phyloP scores from a whole-genome alignment of 139 green algal genomes.

The Picochlorum sp. region DNA sequence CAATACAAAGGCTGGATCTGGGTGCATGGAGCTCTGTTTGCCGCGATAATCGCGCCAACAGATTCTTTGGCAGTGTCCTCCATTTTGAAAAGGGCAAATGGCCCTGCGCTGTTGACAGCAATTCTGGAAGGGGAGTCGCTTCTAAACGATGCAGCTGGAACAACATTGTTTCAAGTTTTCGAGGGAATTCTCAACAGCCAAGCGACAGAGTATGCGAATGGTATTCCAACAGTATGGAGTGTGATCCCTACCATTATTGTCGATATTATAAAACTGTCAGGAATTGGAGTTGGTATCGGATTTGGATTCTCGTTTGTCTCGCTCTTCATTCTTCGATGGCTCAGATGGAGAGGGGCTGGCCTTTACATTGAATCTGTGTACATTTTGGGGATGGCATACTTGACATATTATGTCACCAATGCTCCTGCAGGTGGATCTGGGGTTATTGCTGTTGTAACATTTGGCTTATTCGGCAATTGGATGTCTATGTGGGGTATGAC shows the following conservation, averaged over 20 bases:
- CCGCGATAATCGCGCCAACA: conserved; percentile 64
- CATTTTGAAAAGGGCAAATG: conserved; percentile 45
- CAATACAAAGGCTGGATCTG: conserved; percentile 48
- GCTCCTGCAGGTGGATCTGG: conserved; percentile 30
- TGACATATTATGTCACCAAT: conserved; percentile 70
- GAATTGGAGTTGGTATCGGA: conserved; percentile 50
- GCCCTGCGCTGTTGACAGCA: conserved; percentile 51
- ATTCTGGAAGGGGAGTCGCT: conserved; percentile 78
- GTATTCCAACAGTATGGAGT: conserved; percentile 20
- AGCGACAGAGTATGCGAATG: background rate
- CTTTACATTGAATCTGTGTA: conserved; percentile 46
- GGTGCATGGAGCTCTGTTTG: conserved; percentile 61
- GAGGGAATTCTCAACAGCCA: conserved; percentile 30
- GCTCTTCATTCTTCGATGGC: conserved; percentile 39
- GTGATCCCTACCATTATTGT: conserved; percentile 20
- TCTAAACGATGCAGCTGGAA: conserved; percentile 71
- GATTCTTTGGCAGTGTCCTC: conserved; percentile 68
- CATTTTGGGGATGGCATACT: conserved; percentile 63
- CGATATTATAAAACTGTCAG: conserved; percentile 18
- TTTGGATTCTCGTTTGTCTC: conserved; percentile 40
- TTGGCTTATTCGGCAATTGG: conserved; percentile 70
- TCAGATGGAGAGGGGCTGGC: conserved; percentile 38
- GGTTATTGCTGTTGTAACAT: conserved; percentile 82
- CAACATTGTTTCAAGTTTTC: conserved; percentile 79
- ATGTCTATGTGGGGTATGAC: conserved; percentile 57